Base-by-base conservation (phyloP, 2,329 filamentous ascomycete species). In the Stemphylium vesicarium region DNA sequence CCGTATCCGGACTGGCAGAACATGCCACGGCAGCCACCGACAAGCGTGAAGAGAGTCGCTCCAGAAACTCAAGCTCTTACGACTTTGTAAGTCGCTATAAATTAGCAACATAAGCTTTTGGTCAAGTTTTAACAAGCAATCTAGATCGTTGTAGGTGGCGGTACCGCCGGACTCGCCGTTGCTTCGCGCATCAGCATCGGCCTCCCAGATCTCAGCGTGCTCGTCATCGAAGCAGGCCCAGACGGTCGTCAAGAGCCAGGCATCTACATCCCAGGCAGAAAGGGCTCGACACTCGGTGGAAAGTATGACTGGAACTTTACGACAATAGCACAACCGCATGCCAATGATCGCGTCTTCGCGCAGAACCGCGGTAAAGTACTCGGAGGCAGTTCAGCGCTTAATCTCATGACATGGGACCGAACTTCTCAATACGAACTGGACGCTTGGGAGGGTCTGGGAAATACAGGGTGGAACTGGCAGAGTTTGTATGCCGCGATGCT, bases 361-460 rank as follows among this genome's bases (percentile, higher is more conserved):
- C 76, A 80, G 15, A 78, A 78, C 32, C 78, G 80, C 9, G 81
- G 79, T 42, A 79, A 78, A 37, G 77, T 82, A 1, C 74, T 83
- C 4, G 81, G 81, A 8, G 81, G 81, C 18, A 79, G 77, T 16
- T 80, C 74, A 10, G 76, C 78, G 0, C 65, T 82, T 10, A 81
- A 81, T 56, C 71, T 79, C 8, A 68, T 75, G 61, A 65, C 66
- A 38, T 72, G 68, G 68, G 71, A 74, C 48, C 70, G 72, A 11
- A 68, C 62, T 11, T 62, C 56, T 11, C 59, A 59, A 6, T 55
- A 63, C 37, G 74, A 76, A 36, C 67, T 71, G 18, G 63, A 74
- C 58, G 66, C 66, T 5, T 73, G 70, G 70, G 68, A 71, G 39
- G 37, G 35, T 9, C 54, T 73, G 2, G 70, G 70, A 3, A 70